Percentiles rank a stretch among this genome's conserved stretches.
phyloP scores from a whole-genome alignment of 805 yeast genomes.

The Candida endomychidarum region DNA sequence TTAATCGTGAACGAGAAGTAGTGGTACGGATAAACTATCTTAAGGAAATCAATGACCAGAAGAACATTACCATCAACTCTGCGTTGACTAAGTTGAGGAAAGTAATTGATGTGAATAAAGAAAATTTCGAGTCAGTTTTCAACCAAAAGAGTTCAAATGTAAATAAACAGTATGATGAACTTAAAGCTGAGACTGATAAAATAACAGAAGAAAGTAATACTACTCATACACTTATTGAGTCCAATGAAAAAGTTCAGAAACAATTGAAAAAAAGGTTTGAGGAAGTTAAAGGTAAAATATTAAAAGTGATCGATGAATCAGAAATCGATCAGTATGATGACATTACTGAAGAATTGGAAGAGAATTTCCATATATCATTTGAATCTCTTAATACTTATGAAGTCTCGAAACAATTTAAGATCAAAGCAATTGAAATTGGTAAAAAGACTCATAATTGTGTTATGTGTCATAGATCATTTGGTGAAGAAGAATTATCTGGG shows the following conservation, averaged over 20 bases:
- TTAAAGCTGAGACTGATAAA: conserved; percentile 4
- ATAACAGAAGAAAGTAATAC: conserved; percentile 3
- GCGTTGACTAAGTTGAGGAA: conserved; percentile 3
- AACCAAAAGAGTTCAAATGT: background rate
- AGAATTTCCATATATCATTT: conserved; percentile 56
- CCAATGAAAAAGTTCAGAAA: background rate
- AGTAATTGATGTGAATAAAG: conserved; percentile 1
- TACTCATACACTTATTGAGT: conserved; percentile 2
- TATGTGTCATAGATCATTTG: conserved; percentile 70
- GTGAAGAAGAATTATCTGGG: conserved; percentile 31
- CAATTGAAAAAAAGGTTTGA: conserved; percentile 1
- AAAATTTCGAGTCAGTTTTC: conserved; percentile 6
- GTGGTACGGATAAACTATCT: conserved; percentile 15
- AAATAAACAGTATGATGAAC: background rate
- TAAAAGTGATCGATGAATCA: conserved; percentile 26
- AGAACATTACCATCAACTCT: conserved; percentile 1
- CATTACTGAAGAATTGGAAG: conserved; percentile 55
- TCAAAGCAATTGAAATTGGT: conserved; percentile 67
- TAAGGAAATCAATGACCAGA: conserved; percentile 15
- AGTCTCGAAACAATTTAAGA: conserved; percentile 68
- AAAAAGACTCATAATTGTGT: conserved; percentile 58
- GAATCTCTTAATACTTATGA: conserved; percentile 68
- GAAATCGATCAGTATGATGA: conserved; percentile 53
- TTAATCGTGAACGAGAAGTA: conserved; percentile 13
- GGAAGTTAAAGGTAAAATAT: conserved; percentile 16